Evolutionary conservation across 2,329 filamentous ascomycete genomes (phyloP).

Genomic region (Gaeumannomyces tritici): DNA sequence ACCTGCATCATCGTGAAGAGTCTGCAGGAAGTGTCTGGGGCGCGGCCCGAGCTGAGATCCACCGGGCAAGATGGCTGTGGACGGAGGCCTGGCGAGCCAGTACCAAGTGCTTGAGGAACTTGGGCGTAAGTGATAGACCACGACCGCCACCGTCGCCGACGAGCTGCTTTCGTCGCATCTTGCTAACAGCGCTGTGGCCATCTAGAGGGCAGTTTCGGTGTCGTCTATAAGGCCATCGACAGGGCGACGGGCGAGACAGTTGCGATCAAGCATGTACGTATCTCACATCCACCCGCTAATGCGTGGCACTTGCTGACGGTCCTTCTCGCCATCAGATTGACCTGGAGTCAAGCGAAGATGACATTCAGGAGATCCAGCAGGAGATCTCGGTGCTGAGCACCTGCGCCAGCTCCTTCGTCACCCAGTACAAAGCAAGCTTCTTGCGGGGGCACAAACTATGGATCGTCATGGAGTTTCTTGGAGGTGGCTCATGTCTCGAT

Average conservation of each 20-base stretch:
- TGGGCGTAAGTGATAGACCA: slow-evolving; percentile 57
- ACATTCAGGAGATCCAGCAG: slow-evolving; percentile 96
- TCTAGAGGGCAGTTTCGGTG: slow-evolving; percentile 75
- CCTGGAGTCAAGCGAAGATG: slow-evolving; percentile 95
- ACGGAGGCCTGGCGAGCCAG: slow-evolving; percentile 53
- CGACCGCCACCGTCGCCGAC: background rate
- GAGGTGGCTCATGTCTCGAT: slow-evolving; percentile 90
- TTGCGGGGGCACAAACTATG: slow-evolving; percentile 93
- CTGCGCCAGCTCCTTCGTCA: slow-evolving; percentile 87
- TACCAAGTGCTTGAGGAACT: slow-evolving; percentile 96
- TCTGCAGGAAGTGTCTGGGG: background rate
- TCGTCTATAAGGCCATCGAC: slow-evolving; percentile 95
- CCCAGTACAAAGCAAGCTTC: slow-evolving; percentile 93
- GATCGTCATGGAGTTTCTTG: slow-evolving; percentile 99
- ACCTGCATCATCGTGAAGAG: background rate
- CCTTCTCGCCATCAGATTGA: slow-evolving; percentile 62
- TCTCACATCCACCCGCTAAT: background rate
- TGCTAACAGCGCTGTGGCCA: background rate
- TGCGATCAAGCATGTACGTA: slow-evolving; percentile 86
- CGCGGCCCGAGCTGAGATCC: background rate
- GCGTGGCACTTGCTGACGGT: background rate
- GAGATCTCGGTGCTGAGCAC: slow-evolving; percentile 94
- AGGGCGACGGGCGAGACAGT: slow-evolving; percentile 84
- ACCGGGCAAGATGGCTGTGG: slow-evolving; percentile 2
- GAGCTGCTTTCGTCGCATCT: background rate